Base-by-base conservation (phyloP, 208 protist genomes). In the Leishmania gerbilli region DNA sequence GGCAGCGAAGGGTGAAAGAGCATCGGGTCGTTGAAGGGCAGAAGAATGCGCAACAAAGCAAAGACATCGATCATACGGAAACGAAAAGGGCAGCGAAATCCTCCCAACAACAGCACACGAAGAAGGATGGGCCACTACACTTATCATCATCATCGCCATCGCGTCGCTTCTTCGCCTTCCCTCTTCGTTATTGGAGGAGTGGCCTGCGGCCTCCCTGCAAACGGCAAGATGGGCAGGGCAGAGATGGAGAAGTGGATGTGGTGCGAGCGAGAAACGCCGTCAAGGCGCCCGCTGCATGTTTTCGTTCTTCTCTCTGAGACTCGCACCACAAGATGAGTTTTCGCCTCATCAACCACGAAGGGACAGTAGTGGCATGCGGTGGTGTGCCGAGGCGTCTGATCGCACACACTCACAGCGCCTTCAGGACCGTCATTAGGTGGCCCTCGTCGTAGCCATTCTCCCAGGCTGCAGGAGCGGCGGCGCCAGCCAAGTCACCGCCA, bases 391-490 rank as follows among this genome's bases (percentile, higher is more conserved):
- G 17, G 68, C 40, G 49, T 19, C 42, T 45, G 21, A 1, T 19
- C 31, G 49, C 71, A 1, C 49, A 58, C 37, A 7, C 21, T 76
- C 49, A 76, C 71, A 76, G 24, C 31, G 71, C 13, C 0, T 60
- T n/a, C 47, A 76, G 71, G 0, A 42, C 27, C 47, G 49, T 37
- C 49, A 76, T 42, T n/a, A 76, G 13, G 17, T 76, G 45, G 0
- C 21, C 31, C 71, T 76, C 71, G 21, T 60, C 71, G 71, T 76
- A 76, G 71, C 31, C 71, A 37, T 27, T 42, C 51, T 55, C 71
- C n/a, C 11, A 37, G 47, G 71, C 9, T 31, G 49, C 51, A 42
- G n/a, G n/a, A 31, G 69, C 45, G 27, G 47, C 31, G 37, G 53
- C 24, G 34, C 34, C n/a, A 17, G 40, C 74, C 55, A 31, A 31